Evolutionary conservation across 805 yeast genomes (phyloP).

Genomic region (Teunomyces lycoperdinae): DNA sequence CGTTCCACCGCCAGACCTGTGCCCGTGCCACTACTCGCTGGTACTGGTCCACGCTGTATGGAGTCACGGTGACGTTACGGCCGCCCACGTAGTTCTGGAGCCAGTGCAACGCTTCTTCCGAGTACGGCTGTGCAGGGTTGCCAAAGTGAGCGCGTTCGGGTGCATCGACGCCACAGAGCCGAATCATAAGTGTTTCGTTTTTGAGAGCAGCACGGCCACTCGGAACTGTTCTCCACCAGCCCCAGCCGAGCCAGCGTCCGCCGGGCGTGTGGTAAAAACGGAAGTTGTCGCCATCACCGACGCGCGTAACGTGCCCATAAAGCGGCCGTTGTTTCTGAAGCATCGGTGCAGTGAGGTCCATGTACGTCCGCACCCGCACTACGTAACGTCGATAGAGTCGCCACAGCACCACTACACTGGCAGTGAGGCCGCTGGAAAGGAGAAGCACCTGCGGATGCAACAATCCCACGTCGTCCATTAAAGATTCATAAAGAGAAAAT

Average conservation of each 20-base stretch:
- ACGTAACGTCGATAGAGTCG: constrained; percentile 33
- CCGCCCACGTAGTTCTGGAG: constrained; percentile 64
- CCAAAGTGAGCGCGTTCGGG: constrained; percentile 97
- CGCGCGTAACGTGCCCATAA: constrained; percentile 78
- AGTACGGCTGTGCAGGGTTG: constrained; percentile 82
- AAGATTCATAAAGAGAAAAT: neutral
- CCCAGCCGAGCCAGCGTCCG: constrained; percentile 87
- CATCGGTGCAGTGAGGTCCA: constrained; percentile 36
- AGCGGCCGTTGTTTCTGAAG: constrained; percentile 26
- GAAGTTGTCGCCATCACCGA: constrained; percentile 95
- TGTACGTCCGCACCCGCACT: constrained; percentile 31
- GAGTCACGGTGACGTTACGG: constrained; percentile 67
- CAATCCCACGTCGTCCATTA: constrained; percentile 7
- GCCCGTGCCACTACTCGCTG: constrained; percentile 83
- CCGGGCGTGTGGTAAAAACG: constrained; percentile 93
- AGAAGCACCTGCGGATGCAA: constrained; percentile 40
- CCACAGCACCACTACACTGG: constrained; percentile 25
- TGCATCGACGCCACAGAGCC: constrained; percentile 94
- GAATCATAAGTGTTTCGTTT: constrained; percentile 70
- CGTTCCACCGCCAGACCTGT: constrained; percentile 53
- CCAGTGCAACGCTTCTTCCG: constrained; percentile 85
- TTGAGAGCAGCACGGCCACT: constrained; percentile 43
- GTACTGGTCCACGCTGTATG: constrained; percentile 83
- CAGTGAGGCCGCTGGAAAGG: constrained; percentile 33
- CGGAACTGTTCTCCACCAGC: constrained; percentile 77